Percentiles rank a stretch among this genome's conserved stretches.
These are phyloP conservation scores for Hibiscus syriacus DNA, from an alignment of 345 rosid genomes.

Conservation along the genomic window DNA sequence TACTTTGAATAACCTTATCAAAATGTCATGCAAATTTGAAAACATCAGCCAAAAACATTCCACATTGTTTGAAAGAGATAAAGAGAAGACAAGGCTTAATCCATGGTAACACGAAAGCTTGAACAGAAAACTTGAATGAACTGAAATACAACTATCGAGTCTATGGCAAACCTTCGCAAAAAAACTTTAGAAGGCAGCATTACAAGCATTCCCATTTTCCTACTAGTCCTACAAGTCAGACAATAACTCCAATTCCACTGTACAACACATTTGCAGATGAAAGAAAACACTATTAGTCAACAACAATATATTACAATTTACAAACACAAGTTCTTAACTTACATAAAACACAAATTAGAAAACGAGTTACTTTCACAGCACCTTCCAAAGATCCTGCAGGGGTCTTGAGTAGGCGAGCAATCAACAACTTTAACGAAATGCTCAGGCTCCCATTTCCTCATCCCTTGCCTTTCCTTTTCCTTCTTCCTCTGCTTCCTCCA, in stretches of 20 bases:
- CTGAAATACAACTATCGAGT: background rate
- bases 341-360: background rate
- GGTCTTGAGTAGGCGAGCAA: conserved; percentile 61
- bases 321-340: conserved; percentile 3
- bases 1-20: background rate
- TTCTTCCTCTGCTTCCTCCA: conserved; percentile 72
- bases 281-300: background rate
- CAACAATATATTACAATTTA: no score
- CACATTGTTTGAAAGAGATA: background rate
- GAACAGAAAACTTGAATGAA: background rate
- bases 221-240: background rate
- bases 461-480: conserved; percentile 66
- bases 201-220: background rate
- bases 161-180: background rate
- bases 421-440: conserved; percentile 70
- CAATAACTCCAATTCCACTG: background rate
- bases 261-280: background rate
- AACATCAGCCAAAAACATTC: background rate
- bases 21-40: background rate
- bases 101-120: background rate
- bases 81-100: background rate
- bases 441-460: conserved; percentile 69
- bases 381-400: conserved; percentile 93
- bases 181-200: background rate
- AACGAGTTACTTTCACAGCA: conserved; percentile 15